These are phyloP conservation scores for Puccinia novopanici DNA, from an alignment of 1,284 basidiomycete genomes.

Conservation along the genomic window DNA sequence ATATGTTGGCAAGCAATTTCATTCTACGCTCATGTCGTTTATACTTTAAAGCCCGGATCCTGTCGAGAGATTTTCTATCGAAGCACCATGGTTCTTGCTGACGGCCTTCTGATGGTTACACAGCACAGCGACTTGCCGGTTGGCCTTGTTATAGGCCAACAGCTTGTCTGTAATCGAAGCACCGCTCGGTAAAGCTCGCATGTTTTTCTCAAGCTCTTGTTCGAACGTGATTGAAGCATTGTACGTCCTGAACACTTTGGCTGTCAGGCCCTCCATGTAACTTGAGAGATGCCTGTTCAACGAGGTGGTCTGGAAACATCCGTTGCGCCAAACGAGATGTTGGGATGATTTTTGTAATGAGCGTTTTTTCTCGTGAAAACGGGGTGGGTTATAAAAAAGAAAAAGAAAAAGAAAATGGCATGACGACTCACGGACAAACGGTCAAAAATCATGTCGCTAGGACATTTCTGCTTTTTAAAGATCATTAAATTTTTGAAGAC, in stretches of 20 bases:
- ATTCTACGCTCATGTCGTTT: conserved; percentile 89
- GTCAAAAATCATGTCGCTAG: conserved; percentile 89
- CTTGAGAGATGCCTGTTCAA: conserved; percentile 86
- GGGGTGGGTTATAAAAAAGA: too few relatives aligned
- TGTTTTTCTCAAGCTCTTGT: conserved; percentile 74
- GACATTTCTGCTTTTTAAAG: conserved; percentile 84
- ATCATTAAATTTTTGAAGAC: conserved; percentile 87
- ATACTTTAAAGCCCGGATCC: conserved; percentile 76
- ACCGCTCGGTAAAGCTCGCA: conserved; percentile 63
- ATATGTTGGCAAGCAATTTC: conserved; percentile 70
- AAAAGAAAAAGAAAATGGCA: too few relatives aligned
- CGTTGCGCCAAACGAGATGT: neutral
- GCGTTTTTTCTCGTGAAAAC: neutral
- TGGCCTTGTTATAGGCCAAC: conserved; percentile 91
- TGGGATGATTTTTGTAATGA: neutral
- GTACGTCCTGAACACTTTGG: conserved; percentile 98
- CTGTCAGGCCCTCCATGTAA: conserved; percentile 94
- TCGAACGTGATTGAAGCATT: conserved; percentile 95
- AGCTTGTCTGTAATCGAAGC: conserved; percentile 83
- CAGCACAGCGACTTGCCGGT: conserved; percentile 88
- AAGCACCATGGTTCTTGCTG: conserved; percentile 84
- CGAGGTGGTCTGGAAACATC: conserved; percentile 67
- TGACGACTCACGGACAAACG: conserved; percentile 62
- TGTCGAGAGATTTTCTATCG: conserved; percentile 85
- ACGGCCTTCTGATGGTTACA: conserved; percentile 97